Conservation (phyloP, 176 grass and related monocot genomes). For the Pontederia crassipes region DNA sequence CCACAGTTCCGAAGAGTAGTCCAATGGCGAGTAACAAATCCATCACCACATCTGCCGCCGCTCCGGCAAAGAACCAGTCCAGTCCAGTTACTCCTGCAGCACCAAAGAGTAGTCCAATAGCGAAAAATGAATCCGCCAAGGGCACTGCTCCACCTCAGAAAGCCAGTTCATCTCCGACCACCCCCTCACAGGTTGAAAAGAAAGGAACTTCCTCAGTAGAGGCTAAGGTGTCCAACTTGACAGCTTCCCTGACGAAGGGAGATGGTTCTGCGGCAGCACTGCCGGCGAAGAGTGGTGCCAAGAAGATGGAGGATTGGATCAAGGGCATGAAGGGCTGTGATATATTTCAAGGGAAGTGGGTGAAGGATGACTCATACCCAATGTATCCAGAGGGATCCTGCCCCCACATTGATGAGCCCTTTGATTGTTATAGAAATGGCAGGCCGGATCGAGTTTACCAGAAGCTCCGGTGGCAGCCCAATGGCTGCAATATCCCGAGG, state of each 20-base stretch:
- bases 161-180: no score
- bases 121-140: no score
- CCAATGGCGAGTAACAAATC: no score
- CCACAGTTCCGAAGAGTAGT: no score
- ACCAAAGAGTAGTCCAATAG: no score
- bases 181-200: not conserved
- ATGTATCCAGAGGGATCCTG: constrained; percentile 72
- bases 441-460: constrained; percentile 65
- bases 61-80: no score
- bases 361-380: constrained; percentile 70
- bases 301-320: constrained; percentile 38
- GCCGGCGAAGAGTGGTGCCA: not conserved
- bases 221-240: not conserved
- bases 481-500: constrained; percentile 80
- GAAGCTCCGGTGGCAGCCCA: constrained; percentile 81
- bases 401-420: constrained; percentile 79
- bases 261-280: not conserved
- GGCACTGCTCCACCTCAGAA: no score
- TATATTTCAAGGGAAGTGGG: constrained; percentile 75
- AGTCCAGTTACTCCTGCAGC: no score
- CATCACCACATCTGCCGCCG: no score
- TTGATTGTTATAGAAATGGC: constrained; percentile 79
- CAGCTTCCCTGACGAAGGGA: constrained; percentile 15
- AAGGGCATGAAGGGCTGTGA: constrained; percentile 61
- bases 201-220: not conserved